Conservation (phyloP, 345 rosid genomes). For the Gossypium turneri region DNA sequence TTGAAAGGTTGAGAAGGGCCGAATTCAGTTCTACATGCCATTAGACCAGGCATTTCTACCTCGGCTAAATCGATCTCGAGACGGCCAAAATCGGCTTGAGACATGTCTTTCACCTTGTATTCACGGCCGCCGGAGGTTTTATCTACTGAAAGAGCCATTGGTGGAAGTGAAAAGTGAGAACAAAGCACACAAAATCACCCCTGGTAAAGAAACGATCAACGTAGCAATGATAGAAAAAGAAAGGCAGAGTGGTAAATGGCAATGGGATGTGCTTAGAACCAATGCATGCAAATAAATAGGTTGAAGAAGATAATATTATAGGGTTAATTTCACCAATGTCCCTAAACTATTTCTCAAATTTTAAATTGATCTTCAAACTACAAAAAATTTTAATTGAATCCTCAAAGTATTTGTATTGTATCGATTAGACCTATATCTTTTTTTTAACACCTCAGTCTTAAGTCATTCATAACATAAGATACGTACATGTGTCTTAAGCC, state of each 20-base stretch:
- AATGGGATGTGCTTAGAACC: not conserved
- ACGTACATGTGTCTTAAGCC: no score
- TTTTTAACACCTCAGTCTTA: no score
- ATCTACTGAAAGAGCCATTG: constrained; percentile 74
- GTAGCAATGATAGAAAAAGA: not conserved
- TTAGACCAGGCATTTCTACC: constrained; percentile 87
- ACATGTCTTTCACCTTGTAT: constrained; percentile 84
- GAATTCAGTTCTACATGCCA: constrained; percentile 73
- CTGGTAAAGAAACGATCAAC: not conserved
- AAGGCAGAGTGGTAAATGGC: not conserved
- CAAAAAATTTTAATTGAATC: no score
- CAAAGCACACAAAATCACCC: not conserved
- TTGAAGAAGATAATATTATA: not conserved
- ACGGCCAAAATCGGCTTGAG: constrained; percentile 91
- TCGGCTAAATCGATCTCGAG: constrained; percentile 80
- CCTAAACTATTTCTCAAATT: no score
- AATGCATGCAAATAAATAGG: constrained; percentile 6
- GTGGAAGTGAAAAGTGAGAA: not conserved
- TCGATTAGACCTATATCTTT: no score
- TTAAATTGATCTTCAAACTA: no score
- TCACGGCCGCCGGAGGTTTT: constrained; percentile 72
- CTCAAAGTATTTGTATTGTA: no score
- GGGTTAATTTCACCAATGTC: no score
- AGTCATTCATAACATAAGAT: no score
- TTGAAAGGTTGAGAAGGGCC: constrained; percentile 84